Conservation (phyloP, 768 basidiomycete genomes). For the Tulasnella sp. region DNA sequence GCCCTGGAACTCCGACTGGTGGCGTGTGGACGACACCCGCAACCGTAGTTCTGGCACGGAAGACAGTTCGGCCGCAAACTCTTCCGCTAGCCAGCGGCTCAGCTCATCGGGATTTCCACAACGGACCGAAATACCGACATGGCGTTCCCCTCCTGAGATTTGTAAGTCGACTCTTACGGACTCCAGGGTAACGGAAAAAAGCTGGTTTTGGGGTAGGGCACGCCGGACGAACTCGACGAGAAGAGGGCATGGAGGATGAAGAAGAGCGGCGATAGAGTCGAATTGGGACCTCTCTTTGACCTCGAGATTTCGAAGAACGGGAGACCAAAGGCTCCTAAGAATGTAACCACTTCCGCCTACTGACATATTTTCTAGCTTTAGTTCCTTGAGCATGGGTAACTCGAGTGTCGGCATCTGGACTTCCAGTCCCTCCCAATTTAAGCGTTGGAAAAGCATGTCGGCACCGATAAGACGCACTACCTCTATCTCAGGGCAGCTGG, state of each 20-base stretch:
- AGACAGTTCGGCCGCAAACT: not conserved
- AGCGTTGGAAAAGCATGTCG: not conserved
- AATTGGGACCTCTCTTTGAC: not conserved
- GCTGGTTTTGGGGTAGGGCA: not conserved
- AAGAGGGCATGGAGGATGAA: not conserved
- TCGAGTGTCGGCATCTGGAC: not conserved
- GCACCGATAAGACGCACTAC: not conserved
- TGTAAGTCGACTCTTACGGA: not conserved
- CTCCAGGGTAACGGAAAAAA: not conserved
- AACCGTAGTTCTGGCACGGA: not conserved
- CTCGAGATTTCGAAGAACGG: not conserved
- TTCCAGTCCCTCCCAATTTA: not conserved
- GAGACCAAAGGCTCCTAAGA: not conserved
- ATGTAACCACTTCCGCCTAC: not conserved
- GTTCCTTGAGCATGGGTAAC: not conserved
- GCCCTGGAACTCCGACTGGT: not conserved
- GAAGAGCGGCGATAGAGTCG: not conserved
- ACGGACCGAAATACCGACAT: not conserved
- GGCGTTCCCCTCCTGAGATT: not conserved
- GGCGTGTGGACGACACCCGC: conserved; percentile 1
- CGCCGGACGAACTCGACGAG: not conserved
- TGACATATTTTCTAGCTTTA: not conserved
- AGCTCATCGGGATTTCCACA: not conserved
- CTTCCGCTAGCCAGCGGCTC: not conserved
- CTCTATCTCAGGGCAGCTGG: not conserved